Evolutionary conservation across 352 stramenopile species (phyloP).

Genomic region (Globisporangium carolinianum): DNA sequence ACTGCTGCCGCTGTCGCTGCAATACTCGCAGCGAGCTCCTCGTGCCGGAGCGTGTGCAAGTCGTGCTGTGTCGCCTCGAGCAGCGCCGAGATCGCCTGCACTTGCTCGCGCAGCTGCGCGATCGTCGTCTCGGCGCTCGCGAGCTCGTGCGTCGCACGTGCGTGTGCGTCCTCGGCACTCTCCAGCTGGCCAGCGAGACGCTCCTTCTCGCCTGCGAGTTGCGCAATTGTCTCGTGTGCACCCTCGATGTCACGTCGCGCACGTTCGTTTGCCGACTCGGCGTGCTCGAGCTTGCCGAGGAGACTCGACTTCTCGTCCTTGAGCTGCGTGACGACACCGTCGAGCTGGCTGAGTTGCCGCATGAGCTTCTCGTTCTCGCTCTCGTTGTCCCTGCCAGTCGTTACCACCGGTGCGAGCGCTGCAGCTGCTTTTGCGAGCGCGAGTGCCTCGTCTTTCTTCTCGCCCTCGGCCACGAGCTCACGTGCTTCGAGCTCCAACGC

Average conservation of each 20-base stretch:
- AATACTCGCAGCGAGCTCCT: conserved; percentile 39
- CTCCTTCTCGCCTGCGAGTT: conserved; percentile 25
- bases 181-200: conserved; percentile 20
- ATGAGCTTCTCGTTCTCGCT: conserved; percentile 29
- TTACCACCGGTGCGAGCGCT: not conserved
- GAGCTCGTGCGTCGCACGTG: conserved; percentile 20
- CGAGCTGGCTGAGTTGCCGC: conserved; percentile 34
- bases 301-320: conserved; percentile 44
- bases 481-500: conserved; percentile 13
- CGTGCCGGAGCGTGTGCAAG: conserved; percentile 31
- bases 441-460: conserved; percentile 17
- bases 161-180: conserved; percentile 20
- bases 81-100: conserved; percentile 50
- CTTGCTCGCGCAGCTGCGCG: conserved; percentile 41
- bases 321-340: conserved; percentile 38
- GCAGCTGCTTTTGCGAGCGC: not conserved
- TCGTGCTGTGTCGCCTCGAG: conserved; percentile 41
- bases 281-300: conserved; percentile 29
- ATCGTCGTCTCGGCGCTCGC: conserved; percentile 28
- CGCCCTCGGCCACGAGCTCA: conserved; percentile 13
- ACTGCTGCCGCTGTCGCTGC: conserved; percentile 36
- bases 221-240: conserved; percentile 25
- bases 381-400: conserved; percentile 9
- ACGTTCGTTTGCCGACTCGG: conserved; percentile 29
- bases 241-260: conserved; percentile 24